Percentiles rank a stretch among this genome's conserved stretches.
phyloP scores from a whole-genome alignment of 2,329 filamentous ascomycete genomes.

The Aureobasidium sp. region DNA sequence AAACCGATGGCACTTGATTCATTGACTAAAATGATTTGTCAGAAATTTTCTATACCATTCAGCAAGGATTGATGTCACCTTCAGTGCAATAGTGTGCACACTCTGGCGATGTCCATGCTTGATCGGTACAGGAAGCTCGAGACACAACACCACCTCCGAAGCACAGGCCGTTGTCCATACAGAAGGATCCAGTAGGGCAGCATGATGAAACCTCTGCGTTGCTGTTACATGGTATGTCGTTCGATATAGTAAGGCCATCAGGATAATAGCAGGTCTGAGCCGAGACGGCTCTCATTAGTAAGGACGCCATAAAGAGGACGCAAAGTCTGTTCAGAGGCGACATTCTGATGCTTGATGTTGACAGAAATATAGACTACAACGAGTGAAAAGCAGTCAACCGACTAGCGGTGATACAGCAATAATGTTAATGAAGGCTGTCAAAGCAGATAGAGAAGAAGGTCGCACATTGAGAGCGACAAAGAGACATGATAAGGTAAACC shows the following conservation, averaged over 20 bases:
- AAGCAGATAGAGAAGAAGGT: not conserved
- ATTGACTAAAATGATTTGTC: not conserved
- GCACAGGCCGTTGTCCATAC: conserved; percentile 28
- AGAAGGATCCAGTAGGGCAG: conserved; percentile 25
- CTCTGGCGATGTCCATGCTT: conserved; percentile 24
- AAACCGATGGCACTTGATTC: conserved; percentile 11
- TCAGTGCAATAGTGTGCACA: conserved; percentile 26
- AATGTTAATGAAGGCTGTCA: not conserved
- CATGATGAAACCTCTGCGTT: conserved; percentile 21
- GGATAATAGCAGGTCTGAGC: conserved; percentile 26
- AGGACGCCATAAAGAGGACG: not conserved
- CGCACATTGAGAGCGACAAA: not conserved
- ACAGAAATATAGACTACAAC: not conserved
- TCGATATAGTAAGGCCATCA: conserved; percentile 22
- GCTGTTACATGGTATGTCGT: conserved; percentile 22
- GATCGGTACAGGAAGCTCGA: conserved; percentile 27
- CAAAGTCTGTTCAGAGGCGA: conserved; percentile 1
- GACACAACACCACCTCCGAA: conserved; percentile 25
- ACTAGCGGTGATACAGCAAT: not conserved
- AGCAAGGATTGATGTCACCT: conserved; percentile 15
- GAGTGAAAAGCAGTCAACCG: not conserved
- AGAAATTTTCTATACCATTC: not conserved
- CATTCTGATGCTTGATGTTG: not conserved
- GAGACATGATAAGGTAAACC: conserved; percentile 7
- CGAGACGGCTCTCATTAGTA: conserved; percentile 13